These are phyloP conservation scores for Penicillium parvum DNA, from an alignment of 495 filamentous ascomycete species.

Conservation along the genomic window DNA sequence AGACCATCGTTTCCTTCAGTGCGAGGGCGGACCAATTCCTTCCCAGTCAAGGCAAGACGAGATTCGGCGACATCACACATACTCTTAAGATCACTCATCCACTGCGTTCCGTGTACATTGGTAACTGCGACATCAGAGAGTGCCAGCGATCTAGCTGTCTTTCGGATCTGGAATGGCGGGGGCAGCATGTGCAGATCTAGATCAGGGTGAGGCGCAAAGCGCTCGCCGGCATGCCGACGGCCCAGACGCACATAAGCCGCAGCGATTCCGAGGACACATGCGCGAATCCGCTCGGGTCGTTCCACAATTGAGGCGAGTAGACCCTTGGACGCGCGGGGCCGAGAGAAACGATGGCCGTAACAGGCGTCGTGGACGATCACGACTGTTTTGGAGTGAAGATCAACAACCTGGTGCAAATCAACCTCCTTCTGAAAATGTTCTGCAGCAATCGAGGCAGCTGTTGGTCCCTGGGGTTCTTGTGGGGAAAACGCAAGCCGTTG, in stretches of 20 bases:
- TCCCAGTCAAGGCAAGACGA: conserved; percentile 66
- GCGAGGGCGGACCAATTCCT: conserved; percentile 65
- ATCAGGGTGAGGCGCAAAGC: conserved; percentile 57
- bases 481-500: conserved; percentile 22
- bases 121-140: conserved; percentile 67
- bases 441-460: conserved; percentile 64
- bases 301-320: conserved; percentile 77
- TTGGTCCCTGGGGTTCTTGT: conserved; percentile 39
- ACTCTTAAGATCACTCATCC: conserved; percentile 84
- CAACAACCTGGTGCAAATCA: conserved; percentile 51
- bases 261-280: conserved; percentile 72
- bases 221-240: conserved; percentile 69
- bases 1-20: conserved; percentile 38
- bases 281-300: conserved; percentile 85
- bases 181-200: conserved; percentile 46
- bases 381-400: conserved; percentile 58
- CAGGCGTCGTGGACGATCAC: conserved; percentile 89
- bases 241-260: conserved; percentile 87
- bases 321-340: conserved; percentile 65
- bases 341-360: conserved; percentile 85
- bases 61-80: conserved; percentile 78
- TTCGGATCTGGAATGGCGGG: conserved; percentile 71
- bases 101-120: conserved; percentile 76
- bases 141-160: conserved; percentile 60
- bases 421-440: conserved; percentile 68